Percentiles rank a stretch among this genome's conserved stretches.
Evolutionary conservation across 148 eudicot genomes (phyloP).

Genomic region (Heliamphora exappendiculata): DNA sequence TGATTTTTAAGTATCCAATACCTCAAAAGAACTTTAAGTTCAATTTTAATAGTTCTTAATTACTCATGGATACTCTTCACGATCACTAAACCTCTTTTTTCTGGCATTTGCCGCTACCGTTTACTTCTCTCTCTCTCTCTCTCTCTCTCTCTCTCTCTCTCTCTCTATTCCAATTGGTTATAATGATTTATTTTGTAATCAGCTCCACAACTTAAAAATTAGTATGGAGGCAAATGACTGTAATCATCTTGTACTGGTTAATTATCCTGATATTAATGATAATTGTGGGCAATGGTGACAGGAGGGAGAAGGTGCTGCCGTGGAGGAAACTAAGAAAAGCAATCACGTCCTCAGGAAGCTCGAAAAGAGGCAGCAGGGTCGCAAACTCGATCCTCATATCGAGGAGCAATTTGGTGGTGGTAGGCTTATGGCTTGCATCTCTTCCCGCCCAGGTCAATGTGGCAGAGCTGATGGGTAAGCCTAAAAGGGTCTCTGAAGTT

Average conservation of each 20-base stretch:
- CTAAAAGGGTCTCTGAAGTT: no score
- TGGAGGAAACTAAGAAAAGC: slow-evolving; percentile 20
- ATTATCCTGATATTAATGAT: neutral
- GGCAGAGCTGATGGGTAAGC: slow-evolving; percentile 21
- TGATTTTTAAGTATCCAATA: neutral
- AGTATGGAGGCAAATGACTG: neutral
- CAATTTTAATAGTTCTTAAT: neutral
- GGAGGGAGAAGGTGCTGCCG: slow-evolving; percentile 20
- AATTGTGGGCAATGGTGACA: neutral
- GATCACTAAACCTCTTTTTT: neutral
- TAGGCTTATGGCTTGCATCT: slow-evolving; percentile 17
- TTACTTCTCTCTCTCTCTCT: neutral
- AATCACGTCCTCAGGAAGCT: slow-evolving; percentile 16
- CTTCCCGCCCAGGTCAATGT: slow-evolving; percentile 23
- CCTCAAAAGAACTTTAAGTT: neutral
- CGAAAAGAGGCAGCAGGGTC: slow-evolving; percentile 11
- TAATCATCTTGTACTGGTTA: neutral
- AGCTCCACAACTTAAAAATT: neutral
- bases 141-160: neutral
- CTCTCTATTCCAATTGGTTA: neutral
- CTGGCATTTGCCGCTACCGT: neutral
- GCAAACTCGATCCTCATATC: slow-evolving; percentile 12
- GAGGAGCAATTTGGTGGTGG: slow-evolving; percentile 19
- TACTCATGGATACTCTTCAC: neutral
- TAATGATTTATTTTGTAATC: neutral